Conservation (phyloP, 495 filamentous ascomycete species). For the Cryomyces antarcticus region DNA sequence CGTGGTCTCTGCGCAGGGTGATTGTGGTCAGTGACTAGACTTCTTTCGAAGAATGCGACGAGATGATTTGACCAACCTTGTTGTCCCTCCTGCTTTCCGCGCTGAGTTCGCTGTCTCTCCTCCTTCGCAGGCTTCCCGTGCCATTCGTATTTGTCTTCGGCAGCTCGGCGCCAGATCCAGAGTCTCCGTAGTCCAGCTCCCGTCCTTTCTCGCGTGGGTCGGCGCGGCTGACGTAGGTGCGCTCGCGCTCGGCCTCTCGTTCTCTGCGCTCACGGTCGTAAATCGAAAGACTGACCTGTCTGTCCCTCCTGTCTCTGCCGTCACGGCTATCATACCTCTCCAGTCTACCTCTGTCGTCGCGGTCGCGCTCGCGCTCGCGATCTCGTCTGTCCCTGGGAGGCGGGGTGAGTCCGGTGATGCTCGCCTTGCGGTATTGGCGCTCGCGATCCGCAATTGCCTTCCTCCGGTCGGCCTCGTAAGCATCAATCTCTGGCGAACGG, state of each 20-base stretch:
- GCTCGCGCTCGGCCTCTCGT: conserved; percentile 68
- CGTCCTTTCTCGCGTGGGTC: conserved; percentile 43
- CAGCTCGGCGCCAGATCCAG: conserved; percentile 21
- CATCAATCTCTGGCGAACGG: conserved; percentile 66
- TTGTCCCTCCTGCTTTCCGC: conserved; percentile 37
- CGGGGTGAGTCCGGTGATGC: conserved; percentile 29
- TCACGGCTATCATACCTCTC: conserved; percentile 3
- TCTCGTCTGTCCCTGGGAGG: conserved; percentile 22
- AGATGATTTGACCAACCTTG: conserved; percentile 28
- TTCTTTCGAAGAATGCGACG: neutral
- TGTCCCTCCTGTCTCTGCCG: neutral
- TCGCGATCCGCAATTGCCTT: conserved; percentile 76
- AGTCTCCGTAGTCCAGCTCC: conserved; percentile 74
- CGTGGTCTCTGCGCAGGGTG: conserved; percentile 29
- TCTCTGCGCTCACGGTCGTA: conserved; percentile 57
- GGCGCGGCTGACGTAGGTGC: conserved; percentile 58
- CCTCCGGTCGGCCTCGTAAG: conserved; percentile 72
- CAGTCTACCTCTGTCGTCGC: conserved; percentile 2
- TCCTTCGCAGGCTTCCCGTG: conserved; percentile 26
- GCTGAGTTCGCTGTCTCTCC: conserved; percentile 57
- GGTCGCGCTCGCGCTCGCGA: conserved; percentile 23
- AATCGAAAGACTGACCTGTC: conserved; percentile 15
- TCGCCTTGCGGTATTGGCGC: conserved; percentile 63
- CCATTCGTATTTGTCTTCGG: conserved; percentile 34
- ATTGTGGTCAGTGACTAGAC: neutral